Evolutionary conservation across 2,329 filamentous ascomycete species (phyloP).

Genomic region (Xylariaceae sp.): DNA sequence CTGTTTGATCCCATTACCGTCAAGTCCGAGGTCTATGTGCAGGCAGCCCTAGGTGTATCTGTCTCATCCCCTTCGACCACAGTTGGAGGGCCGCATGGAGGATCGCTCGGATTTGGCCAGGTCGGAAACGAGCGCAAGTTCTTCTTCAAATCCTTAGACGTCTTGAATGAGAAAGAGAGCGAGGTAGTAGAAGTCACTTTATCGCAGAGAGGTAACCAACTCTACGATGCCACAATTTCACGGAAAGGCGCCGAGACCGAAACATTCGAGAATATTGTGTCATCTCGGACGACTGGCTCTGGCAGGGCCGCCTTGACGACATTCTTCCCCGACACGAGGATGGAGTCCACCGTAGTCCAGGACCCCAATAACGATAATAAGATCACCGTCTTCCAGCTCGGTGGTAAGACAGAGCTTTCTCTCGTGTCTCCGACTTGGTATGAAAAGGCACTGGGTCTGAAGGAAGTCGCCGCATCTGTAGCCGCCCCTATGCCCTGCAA

Average conservation of each 20-base stretch:
- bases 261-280: conserved; percentile 44
- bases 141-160: conserved; percentile 55
- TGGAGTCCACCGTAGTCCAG: conserved; percentile 73
- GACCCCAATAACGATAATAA: conserved; percentile 48
- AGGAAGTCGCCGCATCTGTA: conserved; percentile 77
- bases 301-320: conserved; percentile 51
- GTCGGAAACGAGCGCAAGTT: conserved; percentile 44
- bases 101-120: conserved; percentile 53
- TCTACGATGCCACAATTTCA: conserved; percentile 45
- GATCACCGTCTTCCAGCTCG: conserved; percentile 73
- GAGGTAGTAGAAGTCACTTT: conserved; percentile 54
- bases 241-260: conserved; percentile 39
- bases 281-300: conserved; percentile 29
- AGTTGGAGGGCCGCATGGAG: conserved; percentile 40
- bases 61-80: conserved; percentile 43
- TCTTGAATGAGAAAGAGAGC: conserved; percentile 59
- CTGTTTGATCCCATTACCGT: conserved; percentile 65
- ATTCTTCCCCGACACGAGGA: conserved; percentile 77
- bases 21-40: conserved; percentile 72
- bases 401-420: conserved; percentile 54
- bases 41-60: conserved; percentile 77
- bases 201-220: conserved; percentile 43
- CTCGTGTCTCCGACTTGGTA: conserved; percentile 71
- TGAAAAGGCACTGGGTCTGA: conserved; percentile 79
- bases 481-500: conserved; percentile 97